Percentiles rank a stretch among this genome's conserved stretches.
phyloP scores from a whole-genome alignment of 2,329 filamentous ascomycete genomes.

The Macrophomina pseudophaseolina region DNA sequence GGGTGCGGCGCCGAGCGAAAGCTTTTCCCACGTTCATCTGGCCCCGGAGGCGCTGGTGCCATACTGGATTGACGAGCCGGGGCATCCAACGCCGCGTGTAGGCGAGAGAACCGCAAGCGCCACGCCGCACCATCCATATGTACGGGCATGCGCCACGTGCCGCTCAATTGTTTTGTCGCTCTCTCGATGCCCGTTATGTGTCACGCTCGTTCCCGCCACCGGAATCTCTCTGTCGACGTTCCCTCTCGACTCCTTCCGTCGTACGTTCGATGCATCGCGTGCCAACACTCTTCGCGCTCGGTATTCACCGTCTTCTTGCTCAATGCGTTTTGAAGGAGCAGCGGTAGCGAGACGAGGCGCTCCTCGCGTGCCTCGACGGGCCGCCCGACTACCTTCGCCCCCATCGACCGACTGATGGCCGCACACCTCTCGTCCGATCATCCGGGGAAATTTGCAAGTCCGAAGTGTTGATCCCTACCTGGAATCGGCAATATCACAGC shows the following conservation, averaged over 20 bases:
- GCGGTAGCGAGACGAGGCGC: not conserved
- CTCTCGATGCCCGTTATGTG: not conserved
- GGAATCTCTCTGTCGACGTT: not conserved
- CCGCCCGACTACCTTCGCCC: not conserved
- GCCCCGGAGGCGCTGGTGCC: not conserved
- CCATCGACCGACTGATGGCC: not conserved
- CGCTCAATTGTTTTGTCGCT: not conserved
- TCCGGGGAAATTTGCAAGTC: not conserved
- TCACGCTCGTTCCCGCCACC: not conserved
- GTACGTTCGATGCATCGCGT: not conserved
- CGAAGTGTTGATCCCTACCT: not conserved
- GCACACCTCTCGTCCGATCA: not conserved
- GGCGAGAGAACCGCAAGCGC: not conserved
- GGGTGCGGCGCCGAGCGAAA: slow-evolving; percentile 15
- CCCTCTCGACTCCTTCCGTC: not conserved
- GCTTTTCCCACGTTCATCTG: not conserved
- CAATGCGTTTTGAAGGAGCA: not conserved
- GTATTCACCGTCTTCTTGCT: not conserved
- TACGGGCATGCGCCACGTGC: not conserved
- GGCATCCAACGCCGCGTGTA: not conserved
- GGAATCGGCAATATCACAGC: not conserved
- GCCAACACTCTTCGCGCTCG: not conserved
- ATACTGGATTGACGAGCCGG: not conserved
- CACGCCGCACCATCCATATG: no score
- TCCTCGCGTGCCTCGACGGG: not conserved